Conservation (phyloP, 805 yeast genomes). For the Ogataea nonfermentans region DNA sequence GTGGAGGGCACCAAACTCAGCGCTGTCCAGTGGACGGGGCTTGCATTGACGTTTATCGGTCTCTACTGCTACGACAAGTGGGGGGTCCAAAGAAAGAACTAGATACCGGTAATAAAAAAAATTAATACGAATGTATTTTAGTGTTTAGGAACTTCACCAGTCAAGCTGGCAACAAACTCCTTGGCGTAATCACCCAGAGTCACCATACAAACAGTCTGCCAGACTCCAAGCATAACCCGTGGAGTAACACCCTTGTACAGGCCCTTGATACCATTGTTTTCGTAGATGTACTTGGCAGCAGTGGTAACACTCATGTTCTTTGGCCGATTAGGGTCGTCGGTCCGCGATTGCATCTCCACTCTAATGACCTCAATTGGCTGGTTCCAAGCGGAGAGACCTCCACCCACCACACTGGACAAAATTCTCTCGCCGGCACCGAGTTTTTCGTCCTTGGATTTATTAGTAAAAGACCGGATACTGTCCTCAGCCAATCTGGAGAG, state of each 20-base stretch:
- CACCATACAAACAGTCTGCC: conserved; percentile 99
- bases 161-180: conserved; percentile 59
- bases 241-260: conserved; percentile 96
- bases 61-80: conserved; percentile 71
- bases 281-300: conserved; percentile 80
- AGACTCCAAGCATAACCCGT: conserved; percentile 91
- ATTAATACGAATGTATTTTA: conserved; percentile 20
- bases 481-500: conserved; percentile 90
- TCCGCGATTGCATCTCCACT: conserved; percentile 96
- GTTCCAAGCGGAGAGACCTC: conserved; percentile 97
- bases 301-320: conserved; percentile 76
- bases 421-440: conserved; percentile 79
- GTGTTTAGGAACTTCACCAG: conserved; percentile 52
- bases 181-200: conserved; percentile 94
- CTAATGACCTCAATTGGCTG: conserved; percentile 98
- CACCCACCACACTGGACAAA: conserved; percentile 85
- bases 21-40: conserved; percentile 47
- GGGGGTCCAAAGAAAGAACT: conserved; percentile 41
- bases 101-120: neutral
- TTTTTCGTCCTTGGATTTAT: conserved; percentile 53
- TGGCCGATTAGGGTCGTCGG: conserved; percentile 93
- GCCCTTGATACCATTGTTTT: conserved; percentile 82
- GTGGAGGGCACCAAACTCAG: conserved; percentile 54
- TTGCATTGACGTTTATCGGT: conserved; percentile 56
- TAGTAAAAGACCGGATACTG: conserved; percentile 60